Evolutionary conservation across 805 yeast genomes (phyloP).

Genomic region (Pichia scutulata): DNA sequence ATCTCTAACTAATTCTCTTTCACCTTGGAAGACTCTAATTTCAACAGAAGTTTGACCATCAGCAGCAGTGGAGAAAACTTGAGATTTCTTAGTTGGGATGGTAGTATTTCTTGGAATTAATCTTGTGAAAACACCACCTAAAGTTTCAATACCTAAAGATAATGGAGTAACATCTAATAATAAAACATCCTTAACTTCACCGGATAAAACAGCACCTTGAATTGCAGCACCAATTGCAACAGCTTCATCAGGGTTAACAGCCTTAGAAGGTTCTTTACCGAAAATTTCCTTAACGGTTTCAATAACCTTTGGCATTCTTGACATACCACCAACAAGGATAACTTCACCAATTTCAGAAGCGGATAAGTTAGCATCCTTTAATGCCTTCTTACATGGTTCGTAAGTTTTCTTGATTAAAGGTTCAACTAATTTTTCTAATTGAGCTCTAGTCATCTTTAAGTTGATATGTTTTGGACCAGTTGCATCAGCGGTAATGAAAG

Average conservation of each 20-base stretch:
- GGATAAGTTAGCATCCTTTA: slow-evolving; percentile 64
- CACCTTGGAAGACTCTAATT: slow-evolving; percentile 98
- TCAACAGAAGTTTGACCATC: slow-evolving; percentile 95
- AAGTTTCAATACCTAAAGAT: slow-evolving; percentile 93
- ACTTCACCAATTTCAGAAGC: slow-evolving; percentile 66
- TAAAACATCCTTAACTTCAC: slow-evolving; percentile 72
- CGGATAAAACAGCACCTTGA: slow-evolving; percentile 81
- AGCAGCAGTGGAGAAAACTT: slow-evolving; percentile 92
- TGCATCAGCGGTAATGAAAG: slow-evolving; percentile 52
- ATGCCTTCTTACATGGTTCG: slow-evolving; percentile 66
- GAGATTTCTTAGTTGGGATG: slow-evolving; percentile 93
- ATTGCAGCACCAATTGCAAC: slow-evolving; percentile 88
- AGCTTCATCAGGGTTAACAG: slow-evolving; percentile 88
- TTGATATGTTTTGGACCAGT: slow-evolving; percentile 49
- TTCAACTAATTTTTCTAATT: slow-evolving; percentile 59
- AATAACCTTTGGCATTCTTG: slow-evolving; percentile 78
- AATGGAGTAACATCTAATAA: slow-evolving; percentile 79
- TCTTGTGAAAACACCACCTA: slow-evolving; percentile 96
- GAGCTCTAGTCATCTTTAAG: slow-evolving; percentile 51
- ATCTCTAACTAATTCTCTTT: slow-evolving; percentile 96
- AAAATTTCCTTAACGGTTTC: slow-evolving; percentile 52
- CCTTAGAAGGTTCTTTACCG: slow-evolving; percentile 57
- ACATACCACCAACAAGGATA: slow-evolving; percentile 82
- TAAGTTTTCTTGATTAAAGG: slow-evolving; percentile 61
- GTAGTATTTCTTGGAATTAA: slow-evolving; percentile 90